Base-by-base conservation (phyloP, 2,329 filamentous ascomycete species). In the Aspergillus carbonarius region DNA sequence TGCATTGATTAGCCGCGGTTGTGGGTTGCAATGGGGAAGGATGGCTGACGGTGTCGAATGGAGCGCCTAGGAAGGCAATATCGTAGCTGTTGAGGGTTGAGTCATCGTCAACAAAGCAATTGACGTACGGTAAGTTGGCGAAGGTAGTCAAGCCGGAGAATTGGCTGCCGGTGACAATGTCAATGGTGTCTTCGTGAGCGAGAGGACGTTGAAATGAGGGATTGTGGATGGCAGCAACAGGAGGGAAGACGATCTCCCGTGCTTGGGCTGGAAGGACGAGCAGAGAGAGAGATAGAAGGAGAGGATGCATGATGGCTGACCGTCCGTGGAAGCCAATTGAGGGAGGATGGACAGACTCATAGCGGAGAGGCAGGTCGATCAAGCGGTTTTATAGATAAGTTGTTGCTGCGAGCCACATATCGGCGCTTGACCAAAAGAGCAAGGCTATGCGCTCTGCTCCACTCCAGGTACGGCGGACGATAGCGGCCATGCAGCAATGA, bases 51-150 rank as follows among this genome's bases (percentile, higher is more conserved):
- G 80, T 83, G 63, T 83, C 81, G 58, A 82, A 82, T 0, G 81
- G 81, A 3, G 81, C 81, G 5, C 81, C 81, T 7, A 83, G 62
- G 53, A 83, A 74, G 15, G 80, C 81, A 57, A 75, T 71, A 48
- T 75, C 73, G 57, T 72, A 74, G 42, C 61, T 69, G 10, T 37
- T 59, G 8, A 51, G 17, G 5, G 54, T 30, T 13, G 65, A 59
- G 10, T 65, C 56, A n/a, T 58, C 59, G 4, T 65, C 63, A 7
- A 66, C 61, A 48, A 73, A 66, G 51, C 70, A 74, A 55, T 71
- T 69, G 13, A 68, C 60, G 60, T 71, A 71, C 4, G 69, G 71
- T n/a, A 76, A 62, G 32, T 69, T 68, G 1, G 72, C 67, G 52
- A 74, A 76, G 1, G 72, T 74, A 1, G 62, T 70, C 27, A 74